phyloP scores from a whole-genome alignment of 2,329 filamentous ascomycete species.

The Cordyceps javanica region DNA sequence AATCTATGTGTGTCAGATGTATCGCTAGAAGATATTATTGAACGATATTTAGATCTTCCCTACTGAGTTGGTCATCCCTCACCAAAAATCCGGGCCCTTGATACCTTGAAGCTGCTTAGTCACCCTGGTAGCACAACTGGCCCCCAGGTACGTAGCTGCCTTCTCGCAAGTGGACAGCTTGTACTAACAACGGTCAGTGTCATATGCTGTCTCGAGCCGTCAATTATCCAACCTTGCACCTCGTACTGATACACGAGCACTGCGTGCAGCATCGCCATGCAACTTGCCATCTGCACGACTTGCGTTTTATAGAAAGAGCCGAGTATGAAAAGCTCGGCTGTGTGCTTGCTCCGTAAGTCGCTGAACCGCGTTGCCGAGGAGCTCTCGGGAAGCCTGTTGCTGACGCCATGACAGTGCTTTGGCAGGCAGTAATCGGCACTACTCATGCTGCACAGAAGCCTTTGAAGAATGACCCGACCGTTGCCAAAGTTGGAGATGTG shows the following conservation, averaged over 20 bases:
- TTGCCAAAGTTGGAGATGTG: slow-evolving; percentile 26
- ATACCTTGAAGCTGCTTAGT: slow-evolving; percentile 12
- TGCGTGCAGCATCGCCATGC: slow-evolving; percentile 6
- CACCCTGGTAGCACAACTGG: not conserved
- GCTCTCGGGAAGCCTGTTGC: slow-evolving; percentile 11
- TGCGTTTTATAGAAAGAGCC: not conserved
- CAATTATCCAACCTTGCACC: not conserved
- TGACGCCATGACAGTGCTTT: slow-evolving; percentile 35
- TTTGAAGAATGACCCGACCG: slow-evolving; percentile 25
- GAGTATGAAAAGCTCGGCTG: slow-evolving; percentile 17
- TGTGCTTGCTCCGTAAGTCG: slow-evolving; percentile 38
- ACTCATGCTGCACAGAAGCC: slow-evolving; percentile 34
- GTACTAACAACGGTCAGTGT: slow-evolving; percentile 2
- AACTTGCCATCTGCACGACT: not conserved
- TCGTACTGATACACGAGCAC: not conserved
- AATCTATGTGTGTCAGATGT: too few species aligned
- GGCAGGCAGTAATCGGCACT: slow-evolving; percentile 36
- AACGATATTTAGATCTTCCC: too few species aligned
- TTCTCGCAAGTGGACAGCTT: slow-evolving; percentile 11
- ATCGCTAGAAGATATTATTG: too few species aligned
- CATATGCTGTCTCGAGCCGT: not conserved
- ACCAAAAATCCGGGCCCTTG: too few species aligned
- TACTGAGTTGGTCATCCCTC: too few species aligned
- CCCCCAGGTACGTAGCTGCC: not conserved
- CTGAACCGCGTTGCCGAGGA: not conserved